Percentiles rank a stretch among this genome's conserved stretches.
phyloP scores from a whole-genome alignment of 2,329 filamentous ascomycete genomes.

The Teratosphaeriaceae sp. region DNA sequence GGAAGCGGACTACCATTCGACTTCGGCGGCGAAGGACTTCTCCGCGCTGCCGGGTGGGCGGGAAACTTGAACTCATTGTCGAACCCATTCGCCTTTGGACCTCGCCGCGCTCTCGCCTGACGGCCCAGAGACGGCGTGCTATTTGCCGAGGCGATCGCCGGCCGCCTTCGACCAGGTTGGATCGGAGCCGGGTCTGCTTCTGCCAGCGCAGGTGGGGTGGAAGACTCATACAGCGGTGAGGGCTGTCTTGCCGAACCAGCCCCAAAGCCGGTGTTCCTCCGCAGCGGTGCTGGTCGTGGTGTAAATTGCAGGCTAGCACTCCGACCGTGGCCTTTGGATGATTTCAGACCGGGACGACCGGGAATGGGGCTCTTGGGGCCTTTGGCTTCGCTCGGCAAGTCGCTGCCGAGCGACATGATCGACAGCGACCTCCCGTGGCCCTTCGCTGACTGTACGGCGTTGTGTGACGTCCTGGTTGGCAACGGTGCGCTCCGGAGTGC shows the following conservation, averaged over 20 bases:
- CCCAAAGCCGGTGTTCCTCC: slow-evolving; percentile 6
- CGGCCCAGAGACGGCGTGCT: slow-evolving; percentile 24
- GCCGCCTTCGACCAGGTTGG: slow-evolving; percentile 19
- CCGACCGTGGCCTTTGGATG: slow-evolving; percentile 61
- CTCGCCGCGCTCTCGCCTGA: slow-evolving; percentile 13
- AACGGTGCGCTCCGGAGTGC: slow-evolving; percentile 18
- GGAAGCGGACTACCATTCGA: slow-evolving; percentile 23
- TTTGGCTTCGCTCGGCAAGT: slow-evolving; percentile 26
- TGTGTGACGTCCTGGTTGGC: slow-evolving; percentile 22
- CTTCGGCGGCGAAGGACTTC: slow-evolving; percentile 21
- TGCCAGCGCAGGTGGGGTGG: slow-evolving; percentile 27
- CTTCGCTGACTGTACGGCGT: slow-evolving; percentile 44
- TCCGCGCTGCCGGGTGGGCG: slow-evolving; percentile 13
- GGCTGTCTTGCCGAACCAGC: slow-evolving; percentile 25
- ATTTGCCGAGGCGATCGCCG: slow-evolving; percentile 24
- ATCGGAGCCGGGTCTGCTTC: slow-evolving; percentile 12
- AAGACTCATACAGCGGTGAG: slow-evolving; percentile 36
- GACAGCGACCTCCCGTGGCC: slow-evolving; percentile 42
- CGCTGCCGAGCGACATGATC: slow-evolving; percentile 44
- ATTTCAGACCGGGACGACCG: slow-evolving; percentile 32
- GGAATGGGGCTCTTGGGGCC: slow-evolving; percentile 12
- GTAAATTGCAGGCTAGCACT: slow-evolving; percentile 77
- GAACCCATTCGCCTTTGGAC: slow-evolving; percentile 8
- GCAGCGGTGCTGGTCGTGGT: slow-evolving; percentile 30
- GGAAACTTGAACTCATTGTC: slow-evolving; percentile 26